Evolutionary conservation across 1,284 basidiomycete species (phyloP), one percentile per base, ranked within the genome.

Genomic region (Ganoderma leucocontextum): DNA sequence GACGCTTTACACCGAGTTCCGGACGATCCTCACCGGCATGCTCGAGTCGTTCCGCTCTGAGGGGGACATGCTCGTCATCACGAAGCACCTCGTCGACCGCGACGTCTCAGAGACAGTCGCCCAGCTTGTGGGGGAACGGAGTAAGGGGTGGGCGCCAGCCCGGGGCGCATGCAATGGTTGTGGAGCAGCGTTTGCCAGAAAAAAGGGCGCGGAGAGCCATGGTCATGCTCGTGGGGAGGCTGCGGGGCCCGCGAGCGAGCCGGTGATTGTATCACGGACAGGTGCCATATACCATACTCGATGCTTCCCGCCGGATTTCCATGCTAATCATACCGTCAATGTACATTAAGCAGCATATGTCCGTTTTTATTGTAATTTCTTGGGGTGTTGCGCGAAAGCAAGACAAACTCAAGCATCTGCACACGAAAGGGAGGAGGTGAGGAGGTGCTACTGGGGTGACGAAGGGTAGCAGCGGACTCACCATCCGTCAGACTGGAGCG

Each of bases 31-130:
- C 29, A 92, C 91, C 0, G 93, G 95, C 38, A 99, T 99, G 95
- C 83, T 99, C 72, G 95, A 97, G 75, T 94, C 95, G 1, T 99
- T 98, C 82, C 90, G 92, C 29, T 90, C 93, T 6, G 96, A 99
- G 73, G 92, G 92, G 33, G 97, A 99, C 74, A 89, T 97, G 84
- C 84, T 99, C n/a, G 82, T 86, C 41, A 95, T 98, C 76, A 94
- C 95, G 17, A 95, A 94, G 74, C 90, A 92, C 70, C 83, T 99
- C 33, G 84, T 97, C 49, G 89, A 94, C 72, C 87, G 91, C 29
- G 97, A 98, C 78, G 82, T 97, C 39, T 97, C 93, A 71, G 88
- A 90, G 64, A 87, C 88, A 1, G 83, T 97, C 63, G 89, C 90
- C 49, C 81, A 86, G 66, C 80, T 81, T 59, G 66, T 77, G 7